Conservation (phyloP, 2,329 filamentous ascomycete genomes). For the Orbilia javanica region DNA sequence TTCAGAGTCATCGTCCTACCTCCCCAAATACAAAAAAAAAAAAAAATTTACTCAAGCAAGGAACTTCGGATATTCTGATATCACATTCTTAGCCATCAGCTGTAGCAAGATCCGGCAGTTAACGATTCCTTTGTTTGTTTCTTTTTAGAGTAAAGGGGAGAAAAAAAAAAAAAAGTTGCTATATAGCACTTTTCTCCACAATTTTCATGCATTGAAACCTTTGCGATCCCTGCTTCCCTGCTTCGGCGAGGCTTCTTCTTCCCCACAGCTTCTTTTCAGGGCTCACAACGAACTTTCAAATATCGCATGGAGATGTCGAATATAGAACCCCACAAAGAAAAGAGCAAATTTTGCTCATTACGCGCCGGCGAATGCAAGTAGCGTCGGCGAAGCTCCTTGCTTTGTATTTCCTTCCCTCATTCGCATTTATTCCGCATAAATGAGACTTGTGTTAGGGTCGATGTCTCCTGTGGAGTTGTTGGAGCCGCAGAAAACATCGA, state of each 20-base stretch:
- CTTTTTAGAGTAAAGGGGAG: too few relatives aligned
- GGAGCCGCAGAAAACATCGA: conserved; percentile 13
- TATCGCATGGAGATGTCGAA: conserved; percentile 38
- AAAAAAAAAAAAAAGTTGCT: not conserved
- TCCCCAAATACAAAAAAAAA: not conserved
- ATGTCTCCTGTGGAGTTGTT: conserved; percentile 16
- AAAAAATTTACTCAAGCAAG: not conserved
- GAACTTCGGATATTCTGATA: conserved; percentile 20
- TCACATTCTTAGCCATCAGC: conserved; percentile 3
- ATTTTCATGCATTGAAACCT: not conserved
- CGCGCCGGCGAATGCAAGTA: conserved; percentile 7
- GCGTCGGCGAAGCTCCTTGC: conserved; percentile 17
- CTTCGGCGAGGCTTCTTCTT: conserved; percentile 20
- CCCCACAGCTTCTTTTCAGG: conserved; percentile 24
- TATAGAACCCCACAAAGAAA: conserved; percentile 13
- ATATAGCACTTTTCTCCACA: not conserved
- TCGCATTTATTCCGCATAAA: not conserved
- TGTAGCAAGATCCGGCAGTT: not conserved
- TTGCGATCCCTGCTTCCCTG: conserved; percentile 2
- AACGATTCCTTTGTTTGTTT: not conserved
- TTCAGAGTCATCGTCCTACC: not conserved
- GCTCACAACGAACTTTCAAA: conserved; percentile 12
- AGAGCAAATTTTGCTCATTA: not conserved
- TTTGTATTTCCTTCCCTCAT: conserved; percentile 17
- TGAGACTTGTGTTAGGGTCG: not conserved